Evolutionary conservation across 768 basidiomycete species (phyloP).

Genomic region (Boletus rubropictus): DNA sequence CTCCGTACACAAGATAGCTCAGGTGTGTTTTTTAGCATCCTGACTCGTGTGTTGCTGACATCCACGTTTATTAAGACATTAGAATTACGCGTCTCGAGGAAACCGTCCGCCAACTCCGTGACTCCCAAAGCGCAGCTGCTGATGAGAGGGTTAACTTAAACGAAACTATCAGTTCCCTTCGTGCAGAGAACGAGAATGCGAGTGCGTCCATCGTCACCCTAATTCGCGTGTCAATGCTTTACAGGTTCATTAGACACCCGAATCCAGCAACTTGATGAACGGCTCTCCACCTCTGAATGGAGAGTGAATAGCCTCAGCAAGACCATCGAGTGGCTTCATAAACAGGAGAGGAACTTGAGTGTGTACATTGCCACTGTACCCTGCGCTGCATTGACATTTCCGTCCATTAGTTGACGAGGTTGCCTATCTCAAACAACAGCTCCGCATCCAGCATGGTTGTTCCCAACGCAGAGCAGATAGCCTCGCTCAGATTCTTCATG

Average conservation of each 20-base stretch:
- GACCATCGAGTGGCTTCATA: background rate
- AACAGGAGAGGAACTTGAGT: background rate
- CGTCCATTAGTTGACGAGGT: background rate
- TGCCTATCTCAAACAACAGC: background rate
- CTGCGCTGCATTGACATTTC: background rate
- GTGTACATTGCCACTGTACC: too few relatives aligned
- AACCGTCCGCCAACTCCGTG: too few relatives aligned
- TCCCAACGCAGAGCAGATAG: background rate
- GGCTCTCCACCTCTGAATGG: background rate
- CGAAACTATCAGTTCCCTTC: too few relatives aligned
- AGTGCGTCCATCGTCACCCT: too few relatives aligned
- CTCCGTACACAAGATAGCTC: too few relatives aligned
- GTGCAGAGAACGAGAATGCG: too few relatives aligned
- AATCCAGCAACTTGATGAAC: background rate
- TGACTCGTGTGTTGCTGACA: background rate
- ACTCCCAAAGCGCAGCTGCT: too few relatives aligned
- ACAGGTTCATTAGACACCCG: too few relatives aligned
- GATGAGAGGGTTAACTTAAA: too few relatives aligned
- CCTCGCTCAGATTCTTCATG: background rate
- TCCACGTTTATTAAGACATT: background rate
- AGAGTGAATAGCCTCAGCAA: background rate
- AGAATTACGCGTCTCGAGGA: background rate
- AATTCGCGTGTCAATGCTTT: too few relatives aligned
- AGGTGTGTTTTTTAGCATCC: background rate
- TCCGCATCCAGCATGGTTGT: background rate